phyloP scores from a whole-genome alignment of 495 filamentous ascomycete species.

The Hypoxylon rickii region DNA sequence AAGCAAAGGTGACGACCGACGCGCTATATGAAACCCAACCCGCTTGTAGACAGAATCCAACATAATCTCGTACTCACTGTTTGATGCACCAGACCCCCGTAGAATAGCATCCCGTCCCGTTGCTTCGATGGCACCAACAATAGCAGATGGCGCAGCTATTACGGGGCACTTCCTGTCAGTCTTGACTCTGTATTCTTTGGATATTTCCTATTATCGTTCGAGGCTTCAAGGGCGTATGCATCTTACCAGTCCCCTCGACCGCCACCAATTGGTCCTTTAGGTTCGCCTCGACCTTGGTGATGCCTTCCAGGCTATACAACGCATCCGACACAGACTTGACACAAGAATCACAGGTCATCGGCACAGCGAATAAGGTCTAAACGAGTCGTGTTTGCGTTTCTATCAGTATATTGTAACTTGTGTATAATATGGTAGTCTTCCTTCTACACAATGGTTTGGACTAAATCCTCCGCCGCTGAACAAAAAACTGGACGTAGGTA shows the following conservation, averaged over 20 bases:
- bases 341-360: constrained; percentile 86
- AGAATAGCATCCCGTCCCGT: constrained; percentile 95
- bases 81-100: constrained; percentile 80
- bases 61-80: constrained; percentile 63
- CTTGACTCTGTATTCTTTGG: constrained; percentile 3
- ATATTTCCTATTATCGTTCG: background rate
- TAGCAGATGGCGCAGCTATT: constrained; percentile 79
- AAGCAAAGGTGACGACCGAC: constrained; percentile 15
- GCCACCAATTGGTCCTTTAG: constrained; percentile 69
- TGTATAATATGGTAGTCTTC: background rate
- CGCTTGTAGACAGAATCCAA: constrained; percentile 6
- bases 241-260: constrained; percentile 68
- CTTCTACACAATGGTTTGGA: constrained; percentile 1
- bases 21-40: constrained; percentile 11
- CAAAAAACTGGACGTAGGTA: constrained; percentile 31
- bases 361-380: constrained; percentile 93
- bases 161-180: constrained; percentile 12
- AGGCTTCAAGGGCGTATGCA: background rate
- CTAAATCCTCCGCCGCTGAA: background rate
- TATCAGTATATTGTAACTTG: constrained; percentile 27
- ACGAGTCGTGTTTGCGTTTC: constrained; percentile 20
- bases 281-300: constrained; percentile 68
- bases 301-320: constrained; percentile 72
- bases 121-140: constrained; percentile 83
- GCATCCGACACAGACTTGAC: constrained; percentile 80